Evolutionary conservation across 768 basidiomycete species (phyloP), one percentile per base, ranked within the genome.

Genomic region (Macrolepiota albuminosa): DNA sequence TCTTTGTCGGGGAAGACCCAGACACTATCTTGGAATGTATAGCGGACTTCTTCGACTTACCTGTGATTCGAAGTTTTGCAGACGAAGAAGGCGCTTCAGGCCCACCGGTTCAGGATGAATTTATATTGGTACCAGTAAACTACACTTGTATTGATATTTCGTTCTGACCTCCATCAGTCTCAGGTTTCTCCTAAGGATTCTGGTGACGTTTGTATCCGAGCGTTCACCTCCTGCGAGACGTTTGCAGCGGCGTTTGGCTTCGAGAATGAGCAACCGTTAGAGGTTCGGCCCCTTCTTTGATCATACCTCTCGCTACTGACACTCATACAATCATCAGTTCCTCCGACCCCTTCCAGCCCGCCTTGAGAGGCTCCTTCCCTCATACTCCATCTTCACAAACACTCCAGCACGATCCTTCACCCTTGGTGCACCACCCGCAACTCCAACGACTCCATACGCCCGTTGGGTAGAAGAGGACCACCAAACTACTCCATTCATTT

Each of bases 201-300:
- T 3, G 29, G 24, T 14, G 43, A 36, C 26, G 33, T 37, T 1
- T 37, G 50, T 29, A 10, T 59, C 9, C 50, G 51, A 36, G 50
- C 58, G 1, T 59, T 59, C 26, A 59, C 58, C 21, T 40, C 58
- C 45, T 53, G 31, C 6, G 51, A 53, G 8, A 13, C 13, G 1
- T 54, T 59, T 3, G 53, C 53, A 14, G 31, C 11, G 2, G 39
- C 33, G 29, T 59, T 59, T 9, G 58, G 46, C n/a, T 59, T 54
- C 6, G 58, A 59, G 4, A 8, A 42, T 6, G 40, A 59, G 37
- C 13, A 16, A 21, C 37, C 45, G 2, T 26, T 24, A 1, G 52
- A 54, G 58, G 58, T 54, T 14, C 10, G 53, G 42, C 24, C 24
- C 31, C 5, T 51, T 39, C 24, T 46, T 18, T 18, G 4, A 40